Percentiles rank a stretch among this genome's conserved stretches.
Evolutionary conservation across 2,329 filamentous ascomycete species (phyloP).

Genomic region (Aspergillus sojae): DNA sequence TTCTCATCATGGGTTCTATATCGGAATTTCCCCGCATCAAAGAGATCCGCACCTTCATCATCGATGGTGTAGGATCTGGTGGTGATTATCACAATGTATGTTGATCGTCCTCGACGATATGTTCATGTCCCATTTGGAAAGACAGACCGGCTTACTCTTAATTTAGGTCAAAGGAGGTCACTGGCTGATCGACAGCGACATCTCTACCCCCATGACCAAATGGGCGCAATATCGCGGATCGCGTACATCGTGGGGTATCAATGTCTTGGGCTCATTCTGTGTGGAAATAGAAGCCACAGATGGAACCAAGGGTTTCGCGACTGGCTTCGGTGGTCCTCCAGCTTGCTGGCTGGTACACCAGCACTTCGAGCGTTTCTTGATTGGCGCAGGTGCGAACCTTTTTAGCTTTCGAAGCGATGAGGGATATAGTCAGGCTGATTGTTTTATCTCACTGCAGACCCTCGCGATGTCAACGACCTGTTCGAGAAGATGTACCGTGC

Average conservation of each 20-base stretch:
- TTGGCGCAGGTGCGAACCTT: conserved; percentile 65
- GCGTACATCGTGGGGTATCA: conserved; percentile 92
- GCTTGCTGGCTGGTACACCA: conserved; percentile 93
- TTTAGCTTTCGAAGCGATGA: neutral
- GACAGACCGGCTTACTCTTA: conserved; percentile 3
- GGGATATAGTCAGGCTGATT: neutral
- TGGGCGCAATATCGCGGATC: conserved; percentile 88
- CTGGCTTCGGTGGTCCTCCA: conserved; percentile 89
- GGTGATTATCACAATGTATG: conserved; percentile 85
- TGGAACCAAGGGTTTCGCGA: conserved; percentile 91
- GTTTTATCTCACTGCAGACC: conserved; percentile 57
- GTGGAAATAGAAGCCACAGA: conserved; percentile 86
- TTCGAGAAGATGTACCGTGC: conserved; percentile 97
- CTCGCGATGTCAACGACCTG: conserved; percentile 84
- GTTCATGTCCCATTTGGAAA: neutral
- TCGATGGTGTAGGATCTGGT: conserved; percentile 51
- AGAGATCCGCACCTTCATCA: conserved; percentile 49
- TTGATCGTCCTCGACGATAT: neutral
- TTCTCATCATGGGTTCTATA: conserved; percentile 34
- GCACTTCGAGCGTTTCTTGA: conserved; percentile 89
- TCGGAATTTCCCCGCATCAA: conserved; percentile 48
- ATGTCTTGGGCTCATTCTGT: conserved; percentile 88
- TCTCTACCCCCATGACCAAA: conserved; percentile 87
- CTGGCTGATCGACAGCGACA: conserved; percentile 89
- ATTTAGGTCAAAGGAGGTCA: conserved; percentile 50